Evolutionary conservation across 2,329 filamentous ascomycete species (phyloP).

Genomic region (Hymenoscyphus salicellus): DNA sequence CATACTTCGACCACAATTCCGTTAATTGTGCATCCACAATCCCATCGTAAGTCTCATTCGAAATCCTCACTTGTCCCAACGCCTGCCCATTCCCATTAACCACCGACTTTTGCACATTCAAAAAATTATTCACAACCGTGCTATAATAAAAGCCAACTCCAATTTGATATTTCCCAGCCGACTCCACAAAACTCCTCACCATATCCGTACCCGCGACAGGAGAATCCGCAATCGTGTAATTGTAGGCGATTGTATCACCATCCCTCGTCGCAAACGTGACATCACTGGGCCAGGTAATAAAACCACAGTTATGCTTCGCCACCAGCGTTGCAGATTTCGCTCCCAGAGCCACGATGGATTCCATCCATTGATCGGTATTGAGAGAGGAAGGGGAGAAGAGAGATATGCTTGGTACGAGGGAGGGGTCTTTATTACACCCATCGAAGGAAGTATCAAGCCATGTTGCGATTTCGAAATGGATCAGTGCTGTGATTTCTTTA

Average conservation of each 20-base stretch:
- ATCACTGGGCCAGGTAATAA: constrained; percentile 33
- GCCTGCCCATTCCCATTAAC: constrained; percentile 21
- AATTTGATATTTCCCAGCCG: constrained; percentile 29
- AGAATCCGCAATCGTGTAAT: not conserved
- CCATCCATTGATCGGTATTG: constrained; percentile 34
- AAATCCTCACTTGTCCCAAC: constrained; percentile 26
- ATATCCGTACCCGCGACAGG: constrained; percentile 10
- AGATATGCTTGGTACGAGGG: constrained; percentile 25
- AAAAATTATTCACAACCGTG: constrained; percentile 35
- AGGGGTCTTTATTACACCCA: constrained; percentile 32
- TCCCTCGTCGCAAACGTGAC: constrained; percentile 26
- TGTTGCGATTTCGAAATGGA: constrained; percentile 32
- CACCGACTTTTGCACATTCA: constrained; percentile 29
- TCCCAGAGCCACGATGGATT: constrained; percentile 29
- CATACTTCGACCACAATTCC: constrained; percentile 30
- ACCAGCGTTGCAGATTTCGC: constrained; percentile 35
- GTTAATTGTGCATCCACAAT: constrained; percentile 30
- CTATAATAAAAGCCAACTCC: constrained; percentile 36
- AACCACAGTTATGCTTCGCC: constrained; percentile 36
- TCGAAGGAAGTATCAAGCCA: constrained; percentile 26
- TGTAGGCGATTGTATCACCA: not conserved
- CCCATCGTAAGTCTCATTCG: constrained; percentile 28
- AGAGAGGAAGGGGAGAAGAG: constrained; percentile 27
- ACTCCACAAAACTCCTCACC: constrained; percentile 28
- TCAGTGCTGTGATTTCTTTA: constrained; percentile 30